A percentile compares a stretch with the other conserved stretches of the same genome.
Evolutionary conservation across 1,284 basidiomycete species (phyloP).

Genomic region (Apiotrichum domesticum): DNA sequence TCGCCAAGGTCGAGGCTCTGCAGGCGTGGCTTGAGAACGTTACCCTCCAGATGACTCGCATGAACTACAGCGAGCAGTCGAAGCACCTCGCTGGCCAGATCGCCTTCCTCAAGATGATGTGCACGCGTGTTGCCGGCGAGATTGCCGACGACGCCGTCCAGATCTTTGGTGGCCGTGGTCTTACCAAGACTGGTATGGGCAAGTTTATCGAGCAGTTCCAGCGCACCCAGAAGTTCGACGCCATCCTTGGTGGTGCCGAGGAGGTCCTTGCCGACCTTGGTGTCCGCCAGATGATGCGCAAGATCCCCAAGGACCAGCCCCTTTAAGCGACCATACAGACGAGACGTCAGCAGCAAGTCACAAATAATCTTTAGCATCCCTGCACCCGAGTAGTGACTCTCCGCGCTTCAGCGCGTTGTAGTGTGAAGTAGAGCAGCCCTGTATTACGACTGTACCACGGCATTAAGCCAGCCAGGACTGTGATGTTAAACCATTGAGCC

Average conservation of each 20-base stretch:
- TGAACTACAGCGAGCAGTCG: constrained; percentile 61
- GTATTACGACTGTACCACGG: too few relatives aligned
- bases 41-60: constrained; percentile 87
- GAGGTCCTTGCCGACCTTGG: constrained; percentile 53
- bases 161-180: constrained; percentile 54
- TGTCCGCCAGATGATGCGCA: constrained; percentile 45
- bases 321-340: constrained; percentile 4
- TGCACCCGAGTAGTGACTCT: too few relatives aligned
- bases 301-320: constrained; percentile 20
- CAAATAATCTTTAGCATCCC: too few relatives aligned
- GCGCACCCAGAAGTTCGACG: constrained; percentile 74
- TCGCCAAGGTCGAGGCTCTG: constrained; percentile 71
- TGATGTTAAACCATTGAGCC: too few relatives aligned
- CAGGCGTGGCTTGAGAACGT: constrained; percentile 87
- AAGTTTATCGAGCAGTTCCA: constrained; percentile 51
- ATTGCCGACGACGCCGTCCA: constrained; percentile 53
- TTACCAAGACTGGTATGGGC: constrained; percentile 61
- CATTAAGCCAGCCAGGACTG: too few relatives aligned
- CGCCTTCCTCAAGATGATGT: constrained; percentile 58
- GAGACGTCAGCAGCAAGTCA: too few relatives aligned
- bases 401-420: too few relatives aligned
- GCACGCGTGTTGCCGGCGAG: constrained; percentile 43
- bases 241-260: constrained; percentile 54
- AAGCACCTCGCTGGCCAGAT: constrained; percentile 47
- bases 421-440: too few relatives aligned